phyloP scores from a whole-genome alignment of 2,329 filamentous ascomycete species.

The Trichoderma guizhouense region DNA sequence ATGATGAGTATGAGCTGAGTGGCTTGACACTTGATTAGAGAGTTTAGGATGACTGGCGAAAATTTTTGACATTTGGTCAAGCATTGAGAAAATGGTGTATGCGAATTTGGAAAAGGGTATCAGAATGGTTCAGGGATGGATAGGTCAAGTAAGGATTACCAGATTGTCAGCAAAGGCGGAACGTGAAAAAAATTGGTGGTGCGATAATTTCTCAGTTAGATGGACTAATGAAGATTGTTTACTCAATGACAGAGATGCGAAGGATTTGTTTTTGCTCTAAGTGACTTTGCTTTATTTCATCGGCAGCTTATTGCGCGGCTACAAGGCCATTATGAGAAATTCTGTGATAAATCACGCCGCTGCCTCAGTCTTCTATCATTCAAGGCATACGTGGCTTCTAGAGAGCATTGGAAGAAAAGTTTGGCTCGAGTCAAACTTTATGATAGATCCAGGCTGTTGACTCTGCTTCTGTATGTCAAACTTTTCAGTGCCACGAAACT shows the following conservation, averaged over 20 bases:
- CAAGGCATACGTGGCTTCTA: no score
- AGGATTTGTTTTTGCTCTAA: not conserved
- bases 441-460: no score
- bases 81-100: not conserved
- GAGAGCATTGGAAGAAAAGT: no score
- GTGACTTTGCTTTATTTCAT: not conserved
- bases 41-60: not conserved
- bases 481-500: no score
- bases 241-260: not conserved
- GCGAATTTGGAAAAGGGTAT: not conserved
- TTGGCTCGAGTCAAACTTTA: no score
- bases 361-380: no score
- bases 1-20: not conserved
- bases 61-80: not conserved
- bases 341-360: not conserved
- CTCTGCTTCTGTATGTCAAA: no score
- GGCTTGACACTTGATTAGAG: not conserved
- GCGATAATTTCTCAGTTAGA: not conserved
- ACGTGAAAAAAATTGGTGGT: not conserved
- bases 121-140: not conserved
- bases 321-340: not conserved
- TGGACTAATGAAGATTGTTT: not conserved
- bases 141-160: not conserved
- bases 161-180: not conserved
- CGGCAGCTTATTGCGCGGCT: not conserved